Evolutionary conservation across 768 basidiomycete genomes (phyloP).

Genomic region (Baorangia bicolor): DNA sequence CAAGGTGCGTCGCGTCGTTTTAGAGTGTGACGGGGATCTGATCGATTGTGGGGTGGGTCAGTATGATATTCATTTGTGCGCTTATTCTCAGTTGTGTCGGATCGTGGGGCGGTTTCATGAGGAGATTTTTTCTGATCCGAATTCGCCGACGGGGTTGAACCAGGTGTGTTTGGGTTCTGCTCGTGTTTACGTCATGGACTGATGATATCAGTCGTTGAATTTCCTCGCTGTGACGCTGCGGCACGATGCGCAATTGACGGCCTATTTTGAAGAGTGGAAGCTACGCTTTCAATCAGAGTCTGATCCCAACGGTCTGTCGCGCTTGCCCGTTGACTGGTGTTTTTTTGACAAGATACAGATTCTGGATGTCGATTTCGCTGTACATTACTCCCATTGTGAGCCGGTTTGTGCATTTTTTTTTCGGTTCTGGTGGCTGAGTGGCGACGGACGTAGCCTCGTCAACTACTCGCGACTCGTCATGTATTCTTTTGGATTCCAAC

Average conservation of each 20-base stretch:
- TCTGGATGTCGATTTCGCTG: slow-evolving; percentile 59
- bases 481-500: slow-evolving; percentile 86
- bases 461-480: slow-evolving; percentile 79
- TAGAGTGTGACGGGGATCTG: not conserved
- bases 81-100: slow-evolving; percentile 65
- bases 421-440: too few species aligned
- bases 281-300: slow-evolving; percentile 57
- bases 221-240: slow-evolving; percentile 62
- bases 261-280: slow-evolving; percentile 68
- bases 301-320: slow-evolving; percentile 50
- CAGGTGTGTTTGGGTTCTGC: slow-evolving; percentile 40
- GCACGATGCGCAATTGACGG: slow-evolving; percentile 57
- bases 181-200: slow-evolving; percentile 3
- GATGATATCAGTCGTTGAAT: slow-evolving; percentile 52
- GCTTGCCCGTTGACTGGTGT: too few species aligned
- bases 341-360: slow-evolving; percentile 40
- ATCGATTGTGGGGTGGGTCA: slow-evolving; percentile 33
- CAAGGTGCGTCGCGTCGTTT: slow-evolving; percentile 37
- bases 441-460: slow-evolving; percentile 58
- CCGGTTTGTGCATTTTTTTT: too few species aligned
- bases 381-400: slow-evolving; percentile 72
- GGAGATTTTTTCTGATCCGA: slow-evolving; percentile 70
- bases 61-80: slow-evolving; percentile 78
- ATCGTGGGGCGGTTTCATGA: slow-evolving; percentile 77
- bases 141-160: slow-evolving; percentile 65